Evolutionary conservation across 768 basidiomycete species (phyloP).

Genomic region (Russula earlei): DNA sequence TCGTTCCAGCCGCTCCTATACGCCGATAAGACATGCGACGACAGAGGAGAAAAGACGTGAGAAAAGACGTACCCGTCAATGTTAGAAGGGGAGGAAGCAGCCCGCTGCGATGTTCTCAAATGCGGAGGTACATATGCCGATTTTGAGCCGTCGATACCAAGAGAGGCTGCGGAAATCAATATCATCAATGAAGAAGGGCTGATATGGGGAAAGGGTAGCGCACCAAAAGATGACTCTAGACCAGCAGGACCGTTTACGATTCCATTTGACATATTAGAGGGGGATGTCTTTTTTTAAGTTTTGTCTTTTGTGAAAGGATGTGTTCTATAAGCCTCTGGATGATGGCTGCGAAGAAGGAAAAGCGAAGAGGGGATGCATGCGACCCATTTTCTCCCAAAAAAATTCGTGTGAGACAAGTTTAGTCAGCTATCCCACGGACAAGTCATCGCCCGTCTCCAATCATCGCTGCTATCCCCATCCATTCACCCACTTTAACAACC

Average conservation of each 20-base stretch:
- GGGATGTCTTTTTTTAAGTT: slow-evolving; percentile 19
- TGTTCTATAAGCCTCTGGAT: slow-evolving; percentile 30
- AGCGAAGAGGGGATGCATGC: neutral
- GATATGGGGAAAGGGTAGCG: slow-evolving; percentile 2
- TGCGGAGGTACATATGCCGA: slow-evolving; percentile 86
- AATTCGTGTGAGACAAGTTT: slow-evolving; percentile 16
- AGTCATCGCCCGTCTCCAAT: too few relatives aligned
- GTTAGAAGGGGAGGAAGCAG: slow-evolving; percentile 45
- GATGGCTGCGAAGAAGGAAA: slow-evolving; percentile 28
- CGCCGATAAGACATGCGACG: slow-evolving; percentile 18
- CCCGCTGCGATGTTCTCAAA: slow-evolving; percentile 78
- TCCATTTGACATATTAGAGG: slow-evolving; percentile 82
- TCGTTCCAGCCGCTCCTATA: slow-evolving; percentile 66
- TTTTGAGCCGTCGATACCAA: slow-evolving; percentile 60
- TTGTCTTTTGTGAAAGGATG: slow-evolving; percentile 20
- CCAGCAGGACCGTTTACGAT: slow-evolving; percentile 68
- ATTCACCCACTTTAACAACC: slow-evolving; percentile 16
- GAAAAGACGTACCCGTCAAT: slow-evolving; percentile 42
- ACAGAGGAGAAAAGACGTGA: neutral
- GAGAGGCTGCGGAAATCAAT: slow-evolving; percentile 42
- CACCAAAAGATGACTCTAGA: slow-evolving; percentile 66
- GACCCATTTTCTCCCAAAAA: neutral
- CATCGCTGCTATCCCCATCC: neutral
- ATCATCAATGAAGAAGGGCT: neutral
- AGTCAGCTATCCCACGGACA: slow-evolving; percentile 12